phyloP scores from a whole-genome alignment of 1,139 yeast genomes.

The Kodamaea plutei region DNA sequence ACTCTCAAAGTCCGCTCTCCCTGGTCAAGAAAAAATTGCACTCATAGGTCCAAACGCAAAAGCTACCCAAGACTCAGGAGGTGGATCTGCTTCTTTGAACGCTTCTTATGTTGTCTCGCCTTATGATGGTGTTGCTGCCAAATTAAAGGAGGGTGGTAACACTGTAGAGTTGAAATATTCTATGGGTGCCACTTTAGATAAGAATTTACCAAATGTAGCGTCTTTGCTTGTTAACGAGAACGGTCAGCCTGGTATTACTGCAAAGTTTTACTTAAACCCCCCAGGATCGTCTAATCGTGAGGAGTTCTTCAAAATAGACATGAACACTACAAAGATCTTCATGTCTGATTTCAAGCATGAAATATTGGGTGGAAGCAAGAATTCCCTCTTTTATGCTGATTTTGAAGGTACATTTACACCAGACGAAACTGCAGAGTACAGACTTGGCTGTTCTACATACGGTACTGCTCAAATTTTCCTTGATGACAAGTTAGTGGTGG shows the following conservation, averaged over 20 bases:
- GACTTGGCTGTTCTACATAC: constrained; percentile 45
- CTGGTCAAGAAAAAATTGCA: constrained; percentile 22
- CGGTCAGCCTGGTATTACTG: constrained; percentile 39
- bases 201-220: constrained; percentile 28
- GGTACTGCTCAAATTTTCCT: constrained; percentile 54
- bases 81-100: constrained; percentile 34
- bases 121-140: constrained; percentile 27
- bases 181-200: constrained; percentile 31
- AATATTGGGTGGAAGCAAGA: constrained; percentile 3
- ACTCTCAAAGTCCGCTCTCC: constrained; percentile 7
- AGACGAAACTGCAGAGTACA: constrained; percentile 45
- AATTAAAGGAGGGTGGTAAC: constrained; percentile 19
- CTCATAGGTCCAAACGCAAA: constrained; percentile 38
- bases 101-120: constrained; percentile 32
- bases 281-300: constrained; percentile 19
- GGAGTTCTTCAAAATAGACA: constrained; percentile 6
- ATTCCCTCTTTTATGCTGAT: constrained; percentile 31
- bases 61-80: constrained; percentile 32
- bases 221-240: constrained; percentile 14
- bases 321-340: constrained; percentile 7
- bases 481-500: constrained; percentile 50
- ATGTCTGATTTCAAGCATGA: constrained; percentile 10
- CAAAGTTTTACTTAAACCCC: constrained; percentile 33
- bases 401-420: constrained; percentile 42
- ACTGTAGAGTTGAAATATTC: constrained; percentile 17